Conservation (phyloP, 352 stramenopile genomes). For the Globisporangium canariense region DNA sequence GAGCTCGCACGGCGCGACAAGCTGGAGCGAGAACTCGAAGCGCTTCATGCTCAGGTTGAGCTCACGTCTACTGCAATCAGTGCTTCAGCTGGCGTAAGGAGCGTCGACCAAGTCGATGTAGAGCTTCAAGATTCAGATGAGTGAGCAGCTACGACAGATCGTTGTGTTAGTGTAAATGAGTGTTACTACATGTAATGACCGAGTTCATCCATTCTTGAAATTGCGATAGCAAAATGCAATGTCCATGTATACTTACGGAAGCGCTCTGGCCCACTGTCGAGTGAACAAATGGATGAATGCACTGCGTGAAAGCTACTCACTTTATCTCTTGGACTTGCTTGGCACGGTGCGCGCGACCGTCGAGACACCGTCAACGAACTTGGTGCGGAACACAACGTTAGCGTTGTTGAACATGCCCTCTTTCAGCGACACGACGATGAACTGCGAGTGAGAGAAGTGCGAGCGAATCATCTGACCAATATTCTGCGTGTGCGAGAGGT, state of each 20-base stretch:
- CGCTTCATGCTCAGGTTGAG: slow-evolving; percentile 38
- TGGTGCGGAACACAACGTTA: slow-evolving; percentile 99
- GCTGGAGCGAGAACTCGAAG: slow-evolving; percentile 27
- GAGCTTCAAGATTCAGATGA: background rate
- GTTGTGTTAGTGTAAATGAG: background rate
- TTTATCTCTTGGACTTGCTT: slow-evolving; percentile 50
- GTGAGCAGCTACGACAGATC: background rate
- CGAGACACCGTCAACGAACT: slow-evolving; percentile 99
- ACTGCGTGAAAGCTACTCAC: background rate
- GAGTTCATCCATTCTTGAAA: background rate
- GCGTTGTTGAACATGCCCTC: slow-evolving; percentile 99
- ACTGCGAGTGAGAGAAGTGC: slow-evolving; percentile 99
- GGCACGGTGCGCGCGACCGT: slow-evolving; percentile 95
- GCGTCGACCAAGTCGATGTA: slow-evolving; percentile 9
- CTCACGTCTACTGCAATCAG: slow-evolving; percentile 24
- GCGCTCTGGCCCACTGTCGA: background rate
- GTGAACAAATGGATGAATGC: background rate
- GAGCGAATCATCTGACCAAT: slow-evolving; percentile 99
- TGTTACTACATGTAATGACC: background rate
- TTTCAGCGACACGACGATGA: slow-evolving; percentile 99
- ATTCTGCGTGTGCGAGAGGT: slow-evolving; percentile 99
- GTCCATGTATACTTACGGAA: background rate
- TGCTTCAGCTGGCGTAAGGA: background rate
- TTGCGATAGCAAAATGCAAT: slow-evolving; percentile 10
- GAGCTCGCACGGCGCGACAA: slow-evolving; percentile 56